A percentile compares a stretch with the other conserved stretches of the same genome.
phyloP scores from a whole-genome alignment of 495 filamentous ascomycete species.

The Neurospora sp. region DNA sequence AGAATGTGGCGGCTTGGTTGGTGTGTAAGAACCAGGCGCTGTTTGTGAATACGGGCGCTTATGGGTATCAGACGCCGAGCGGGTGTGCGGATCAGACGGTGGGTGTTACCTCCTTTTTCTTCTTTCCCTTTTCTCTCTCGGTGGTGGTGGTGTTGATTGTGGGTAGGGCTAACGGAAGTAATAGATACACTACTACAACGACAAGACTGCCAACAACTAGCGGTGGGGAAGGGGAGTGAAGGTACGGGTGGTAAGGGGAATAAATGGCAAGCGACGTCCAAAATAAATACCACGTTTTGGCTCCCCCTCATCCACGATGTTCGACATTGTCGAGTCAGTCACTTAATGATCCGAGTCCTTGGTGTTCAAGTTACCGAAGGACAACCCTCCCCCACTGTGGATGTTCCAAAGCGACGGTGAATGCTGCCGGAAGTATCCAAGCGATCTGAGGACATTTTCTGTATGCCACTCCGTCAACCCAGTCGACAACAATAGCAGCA shows the following conservation, averaged over 20 bases:
- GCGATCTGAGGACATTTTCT: neutral
- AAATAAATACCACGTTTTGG: neutral
- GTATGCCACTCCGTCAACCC: neutral
- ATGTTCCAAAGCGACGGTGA: neutral
- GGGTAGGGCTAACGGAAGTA: neutral
- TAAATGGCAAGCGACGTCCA: too few relatives aligned
- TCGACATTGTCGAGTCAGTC: neutral
- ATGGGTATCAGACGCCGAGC: conserved; percentile 44
- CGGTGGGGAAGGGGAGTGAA: too few relatives aligned
- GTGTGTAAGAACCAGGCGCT: conserved; percentile 43
- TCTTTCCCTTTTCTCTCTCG: neutral
- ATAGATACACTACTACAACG: conserved; percentile 26
- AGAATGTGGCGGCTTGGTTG: conserved; percentile 48
- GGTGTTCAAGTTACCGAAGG: neutral
- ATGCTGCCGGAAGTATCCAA: neutral
- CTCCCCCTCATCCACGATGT: neutral
- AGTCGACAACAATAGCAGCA: neutral
- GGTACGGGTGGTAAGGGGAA: too few relatives aligned
- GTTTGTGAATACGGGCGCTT: conserved; percentile 52
- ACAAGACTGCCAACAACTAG: conserved; percentile 25
- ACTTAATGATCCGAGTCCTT: neutral
- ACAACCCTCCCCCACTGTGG: neutral
- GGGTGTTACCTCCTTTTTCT: conserved; percentile 12
- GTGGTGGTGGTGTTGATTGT: neutral
- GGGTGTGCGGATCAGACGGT: conserved; percentile 53